A percentile compares a stretch with the other conserved stretches of the same genome.
These are phyloP conservation scores for Auriscalpium orientale DNA, from an alignment of 768 basidiomycete genomes.

Conservation along the genomic window DNA sequence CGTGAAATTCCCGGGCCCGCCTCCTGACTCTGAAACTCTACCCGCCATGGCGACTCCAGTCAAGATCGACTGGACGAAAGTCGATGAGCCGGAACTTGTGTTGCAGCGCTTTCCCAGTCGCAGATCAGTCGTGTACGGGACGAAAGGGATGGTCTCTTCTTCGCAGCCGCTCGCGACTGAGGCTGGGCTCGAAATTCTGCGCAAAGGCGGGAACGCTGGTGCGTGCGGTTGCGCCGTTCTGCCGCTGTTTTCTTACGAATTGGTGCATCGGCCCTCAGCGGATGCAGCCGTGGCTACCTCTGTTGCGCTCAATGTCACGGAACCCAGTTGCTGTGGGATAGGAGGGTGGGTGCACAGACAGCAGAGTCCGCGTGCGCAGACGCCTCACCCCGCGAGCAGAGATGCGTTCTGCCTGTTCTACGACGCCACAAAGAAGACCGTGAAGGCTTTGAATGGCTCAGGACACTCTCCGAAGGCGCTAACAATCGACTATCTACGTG, in stretches of 20 bases:
- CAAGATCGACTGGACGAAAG: conserved; percentile 48
- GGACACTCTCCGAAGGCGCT: conserved; percentile 80
- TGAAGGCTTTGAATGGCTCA: conserved; percentile 89
- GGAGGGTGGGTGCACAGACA: conserved; percentile 53
- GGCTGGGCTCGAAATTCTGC: conserved; percentile 86
- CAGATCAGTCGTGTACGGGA: conserved; percentile 63
- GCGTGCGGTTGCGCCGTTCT: conserved; percentile 11
- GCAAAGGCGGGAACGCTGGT: conserved; percentile 96
- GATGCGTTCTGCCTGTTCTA: conserved; percentile 94
- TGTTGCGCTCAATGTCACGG: conserved; percentile 87
- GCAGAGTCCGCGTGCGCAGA: no score
- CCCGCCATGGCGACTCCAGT: conserved; percentile 14
- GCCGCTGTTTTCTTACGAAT: background rate
- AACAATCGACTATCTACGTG: conserved; percentile 61
- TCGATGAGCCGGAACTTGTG: conserved; percentile 58
- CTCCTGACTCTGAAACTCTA: background rate
- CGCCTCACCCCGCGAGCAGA: conserved; percentile 26
- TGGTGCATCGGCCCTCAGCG: conserved; percentile 35
- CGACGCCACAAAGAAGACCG: conserved; percentile 70
- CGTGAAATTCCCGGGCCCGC: background rate
- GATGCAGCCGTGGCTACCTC: conserved; percentile 94
- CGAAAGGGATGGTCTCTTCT: conserved; percentile 66
- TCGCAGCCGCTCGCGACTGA: conserved; percentile 89
- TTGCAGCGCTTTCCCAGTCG: conserved; percentile 76
- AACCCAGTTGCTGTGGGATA: conserved; percentile 85